phyloP scores from a whole-genome alignment of 371 early-diverging fungal species.

The Rhizopus delemar region DNA sequence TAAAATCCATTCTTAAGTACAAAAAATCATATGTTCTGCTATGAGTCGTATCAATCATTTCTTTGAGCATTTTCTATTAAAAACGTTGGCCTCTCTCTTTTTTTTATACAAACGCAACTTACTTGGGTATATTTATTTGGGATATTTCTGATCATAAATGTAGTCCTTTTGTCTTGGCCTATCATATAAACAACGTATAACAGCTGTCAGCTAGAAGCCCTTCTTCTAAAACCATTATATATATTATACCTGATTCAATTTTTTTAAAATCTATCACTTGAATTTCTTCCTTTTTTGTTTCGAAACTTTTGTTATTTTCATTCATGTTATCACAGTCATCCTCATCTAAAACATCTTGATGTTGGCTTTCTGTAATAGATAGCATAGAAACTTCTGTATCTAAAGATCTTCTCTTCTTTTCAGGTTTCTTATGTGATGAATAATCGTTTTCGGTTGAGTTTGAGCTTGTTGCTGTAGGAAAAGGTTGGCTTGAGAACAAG shows the following conservation, averaged over 20 bases:
- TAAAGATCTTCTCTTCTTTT: background rate
- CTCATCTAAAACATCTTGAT: background rate
- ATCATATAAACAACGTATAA: background rate
- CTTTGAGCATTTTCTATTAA: constrained; percentile 73
- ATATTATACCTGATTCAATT: constrained; percentile 2
- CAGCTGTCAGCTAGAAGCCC: background rate
- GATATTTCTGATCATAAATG: constrained; percentile 30
- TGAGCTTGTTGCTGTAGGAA: background rate
- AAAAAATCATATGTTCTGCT: constrained; percentile 79
- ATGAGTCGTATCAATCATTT: constrained; percentile 79
- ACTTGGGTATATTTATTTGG: constrained; percentile 32
- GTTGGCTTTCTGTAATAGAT: background rate
- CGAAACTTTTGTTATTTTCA: background rate
- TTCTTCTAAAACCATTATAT: background rate
- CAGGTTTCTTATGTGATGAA: background rate
- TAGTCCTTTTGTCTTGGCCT: constrained; percentile 20
- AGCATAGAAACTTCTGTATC: background rate
- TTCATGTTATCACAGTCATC: background rate
- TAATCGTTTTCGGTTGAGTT: background rate
- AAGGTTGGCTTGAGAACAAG: background rate
- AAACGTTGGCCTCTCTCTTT: background rate
- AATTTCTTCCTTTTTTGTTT: background rate
- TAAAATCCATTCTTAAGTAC: constrained; percentile 93
- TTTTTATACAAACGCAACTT: background rate
- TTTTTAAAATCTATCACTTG: constrained; percentile 7